These are phyloP conservation scores for Rubia tinctorum DNA, from an alignment of 305 asterid species.

Conservation along the genomic window DNA sequence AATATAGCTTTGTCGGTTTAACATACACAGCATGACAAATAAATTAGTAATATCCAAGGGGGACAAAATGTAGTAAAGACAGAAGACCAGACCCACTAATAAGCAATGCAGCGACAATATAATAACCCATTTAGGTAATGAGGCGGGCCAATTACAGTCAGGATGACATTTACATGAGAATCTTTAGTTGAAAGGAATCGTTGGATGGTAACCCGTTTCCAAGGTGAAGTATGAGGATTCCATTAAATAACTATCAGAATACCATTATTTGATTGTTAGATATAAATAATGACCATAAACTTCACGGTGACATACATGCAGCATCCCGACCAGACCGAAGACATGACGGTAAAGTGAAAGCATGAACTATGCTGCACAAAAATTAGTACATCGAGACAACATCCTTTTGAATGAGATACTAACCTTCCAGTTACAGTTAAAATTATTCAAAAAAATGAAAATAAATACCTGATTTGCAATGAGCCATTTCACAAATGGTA, in stretches of 20 bases:
- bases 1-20: background rate
- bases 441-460: background rate
- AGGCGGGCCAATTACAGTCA: background rate
- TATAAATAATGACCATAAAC: background rate
- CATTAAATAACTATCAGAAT: background rate
- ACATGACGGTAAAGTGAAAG: background rate
- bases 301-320: background rate
- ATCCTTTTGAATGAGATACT: background rate
- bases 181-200: background rate
- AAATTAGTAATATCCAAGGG: background rate
- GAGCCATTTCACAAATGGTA: conserved; percentile 83
- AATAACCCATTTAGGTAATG: background rate
- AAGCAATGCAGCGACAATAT: background rate
- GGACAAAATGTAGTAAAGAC: background rate
- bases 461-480: conserved; percentile 59
- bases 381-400: background rate
- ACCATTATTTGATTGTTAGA: background rate
- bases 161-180: background rate
- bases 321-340: background rate
- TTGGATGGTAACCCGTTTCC: background rate
- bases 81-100: background rate
- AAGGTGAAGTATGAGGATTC: background rate
- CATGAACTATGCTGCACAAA: background rate
- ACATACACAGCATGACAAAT: background rate
- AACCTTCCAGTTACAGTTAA: background rate